Percentiles rank a stretch among this genome's conserved stretches.
phyloP scores from a whole-genome alignment of 2,329 filamentous ascomycete species.

The Coniochaeta ligniaria region DNA sequence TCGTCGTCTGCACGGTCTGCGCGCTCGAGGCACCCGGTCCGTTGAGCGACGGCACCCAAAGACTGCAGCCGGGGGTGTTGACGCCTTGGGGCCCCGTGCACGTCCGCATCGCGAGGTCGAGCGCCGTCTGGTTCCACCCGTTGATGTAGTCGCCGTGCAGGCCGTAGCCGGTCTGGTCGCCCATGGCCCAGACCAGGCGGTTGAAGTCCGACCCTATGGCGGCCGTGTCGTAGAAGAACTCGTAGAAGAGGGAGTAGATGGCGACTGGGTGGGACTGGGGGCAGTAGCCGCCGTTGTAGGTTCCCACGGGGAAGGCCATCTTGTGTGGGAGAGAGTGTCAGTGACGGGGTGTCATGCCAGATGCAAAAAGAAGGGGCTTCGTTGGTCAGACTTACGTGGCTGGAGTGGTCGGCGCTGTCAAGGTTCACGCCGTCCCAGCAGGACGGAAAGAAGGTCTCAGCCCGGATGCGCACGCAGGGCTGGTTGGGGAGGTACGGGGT shows the following conservation, averaged over 20 bases:
- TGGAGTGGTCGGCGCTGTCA: conserved; percentile 3
- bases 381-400: not conserved
- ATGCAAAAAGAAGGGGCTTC: not conserved
- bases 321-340: not conserved
- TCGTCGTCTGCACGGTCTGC: not conserved
- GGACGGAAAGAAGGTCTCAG: conserved; percentile 5
- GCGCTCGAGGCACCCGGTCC: not conserved
- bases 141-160: not conserved
- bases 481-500: conserved; percentile 1
- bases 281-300: not conserved
- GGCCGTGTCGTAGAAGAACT: not conserved
- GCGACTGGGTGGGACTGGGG: not conserved
- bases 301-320: not conserved
- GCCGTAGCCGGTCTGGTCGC: not conserved
- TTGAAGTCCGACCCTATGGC: not conserved
- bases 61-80: not conserved
- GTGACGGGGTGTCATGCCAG: not conserved
- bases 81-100: not conserved
- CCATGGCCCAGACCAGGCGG: not conserved
- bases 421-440: conserved; percentile 8
- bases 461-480: conserved; percentile 2
- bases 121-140: not conserved
- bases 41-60: not conserved
- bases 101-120: not conserved
- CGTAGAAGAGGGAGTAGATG: not conserved